Percentiles rank a stretch among this genome's conserved stretches.
Conservation (phyloP, 441 rosid species). For the Syzygium malaccense region DNA sequence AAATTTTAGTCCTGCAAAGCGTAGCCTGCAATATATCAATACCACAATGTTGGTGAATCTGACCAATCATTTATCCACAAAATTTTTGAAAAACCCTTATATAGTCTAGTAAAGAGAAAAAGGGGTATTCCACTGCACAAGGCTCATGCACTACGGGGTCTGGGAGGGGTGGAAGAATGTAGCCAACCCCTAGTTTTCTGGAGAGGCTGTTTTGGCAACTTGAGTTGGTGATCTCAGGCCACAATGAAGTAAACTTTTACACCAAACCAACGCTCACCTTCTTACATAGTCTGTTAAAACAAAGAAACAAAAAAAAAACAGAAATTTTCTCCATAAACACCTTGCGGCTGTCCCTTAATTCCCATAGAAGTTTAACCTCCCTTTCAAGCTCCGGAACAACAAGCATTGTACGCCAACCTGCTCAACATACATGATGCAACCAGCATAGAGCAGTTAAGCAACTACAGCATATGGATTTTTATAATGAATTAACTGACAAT, state of each 20-base stretch:
- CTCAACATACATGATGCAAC: slow-evolving; percentile 1
- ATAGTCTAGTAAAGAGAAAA: neutral
- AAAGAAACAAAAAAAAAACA: neutral
- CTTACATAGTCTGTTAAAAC: neutral
- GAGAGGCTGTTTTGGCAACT: neutral
- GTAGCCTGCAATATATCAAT: neutral
- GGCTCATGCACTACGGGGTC: neutral
- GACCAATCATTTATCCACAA: neutral
- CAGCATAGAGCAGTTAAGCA: neutral
- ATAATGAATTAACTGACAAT: neutral
- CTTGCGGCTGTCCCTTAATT: slow-evolving; percentile 68
- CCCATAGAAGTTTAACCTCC: slow-evolving; percentile 88
- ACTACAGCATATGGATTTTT: neutral
- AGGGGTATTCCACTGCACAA: neutral
- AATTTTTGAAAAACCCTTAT: neutral
- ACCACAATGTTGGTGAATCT: neutral
- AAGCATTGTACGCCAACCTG: slow-evolving; percentile 99
- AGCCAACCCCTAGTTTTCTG: neutral
- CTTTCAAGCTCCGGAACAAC: slow-evolving; percentile 97
- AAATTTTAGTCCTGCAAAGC: neutral
- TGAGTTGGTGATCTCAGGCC: neutral
- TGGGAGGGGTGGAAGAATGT: neutral
- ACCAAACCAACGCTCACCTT: neutral
- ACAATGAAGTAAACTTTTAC: neutral
- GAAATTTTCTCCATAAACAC: slow-evolving; percentile 21